Base-by-base conservation (phyloP, 768 basidiomycete species). In the Agaricus bisporus region DNA sequence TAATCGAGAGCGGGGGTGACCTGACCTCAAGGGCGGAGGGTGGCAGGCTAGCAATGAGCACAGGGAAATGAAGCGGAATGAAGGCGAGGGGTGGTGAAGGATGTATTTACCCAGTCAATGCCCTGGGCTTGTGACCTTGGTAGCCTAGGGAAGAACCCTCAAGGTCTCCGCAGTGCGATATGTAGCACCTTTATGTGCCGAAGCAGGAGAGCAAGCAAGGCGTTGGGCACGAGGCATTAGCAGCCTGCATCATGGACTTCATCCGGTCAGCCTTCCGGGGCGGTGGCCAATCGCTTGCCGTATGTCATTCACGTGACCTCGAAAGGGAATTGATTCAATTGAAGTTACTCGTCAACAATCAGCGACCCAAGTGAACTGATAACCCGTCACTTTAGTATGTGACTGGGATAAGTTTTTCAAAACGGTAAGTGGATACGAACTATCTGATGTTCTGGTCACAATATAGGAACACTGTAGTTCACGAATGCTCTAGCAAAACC, bases 141-240 rank as follows among this genome's bases (percentile, higher is more conserved):
- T 25, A 44, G 47, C 45, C 48, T 44, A 49, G 56, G 45, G 15
- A 46, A 48, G 47, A 42, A 44, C 47, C 51, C 42, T 53, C 47
- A 43, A 38, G 51, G 46, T 29, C 48, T 49, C 41, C 46, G 51
- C 25, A 29, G 48, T 48, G 42, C 26, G 26, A 35, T 36, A 25
- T 45, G 36, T 35, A 18, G 47, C 51, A 45, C 41, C 32, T 41
- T 57, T 57, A 57, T 57, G 52, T 57, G 47, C 47, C 51, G 51
- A 49, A 49, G 37, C 48, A 47, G 35, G 36, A 54, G 52, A 53
- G 51, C 47, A 57, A 41, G 29, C 47, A 32, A 35, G 46, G 47
- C 39, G 48, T 57, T 46, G 46, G 48, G 41, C 56, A 57, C 56
- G 56, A 57, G 56, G 56, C 56, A 49, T 28, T 57, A 49, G 44